These are phyloP conservation scores for Xylona heveae DNA, from an alignment of 495 filamentous ascomycete genomes.

Conservation along the genomic window DNA sequence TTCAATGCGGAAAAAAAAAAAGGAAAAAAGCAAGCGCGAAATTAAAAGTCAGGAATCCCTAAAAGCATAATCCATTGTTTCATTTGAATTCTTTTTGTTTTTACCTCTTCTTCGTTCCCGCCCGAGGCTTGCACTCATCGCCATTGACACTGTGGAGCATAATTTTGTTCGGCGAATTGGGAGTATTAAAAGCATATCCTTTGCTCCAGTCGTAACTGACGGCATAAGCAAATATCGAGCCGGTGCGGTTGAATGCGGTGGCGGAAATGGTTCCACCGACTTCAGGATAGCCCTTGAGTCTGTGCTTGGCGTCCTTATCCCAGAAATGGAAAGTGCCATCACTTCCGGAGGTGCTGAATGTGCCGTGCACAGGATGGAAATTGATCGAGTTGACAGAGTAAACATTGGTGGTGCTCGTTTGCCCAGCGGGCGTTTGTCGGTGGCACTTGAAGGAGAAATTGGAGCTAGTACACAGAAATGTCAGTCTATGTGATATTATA, in stretches of 20 bases:
- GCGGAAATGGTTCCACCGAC: slow-evolving; percentile 63
- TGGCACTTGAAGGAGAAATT: slow-evolving; percentile 95
- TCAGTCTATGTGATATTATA: background rate
- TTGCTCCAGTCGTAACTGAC: slow-evolving; percentile 93
- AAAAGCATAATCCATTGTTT: no score
- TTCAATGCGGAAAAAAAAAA: no score
- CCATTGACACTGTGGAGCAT: slow-evolving; percentile 61
- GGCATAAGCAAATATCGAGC: slow-evolving; percentile 73
- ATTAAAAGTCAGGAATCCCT: no score
- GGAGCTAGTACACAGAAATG: slow-evolving; percentile 18
- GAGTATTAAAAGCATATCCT: slow-evolving; percentile 54
- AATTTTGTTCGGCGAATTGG: slow-evolving; percentile 53
- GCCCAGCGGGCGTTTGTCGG: slow-evolving; percentile 44
- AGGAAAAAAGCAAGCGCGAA: no score
- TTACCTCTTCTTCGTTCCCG: slow-evolving; percentile 50
- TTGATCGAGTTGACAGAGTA: slow-evolving; percentile 77
- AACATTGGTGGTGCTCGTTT: slow-evolving; percentile 51
- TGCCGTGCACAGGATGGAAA: slow-evolving; percentile 73
- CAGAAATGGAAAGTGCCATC: slow-evolving; percentile 34
- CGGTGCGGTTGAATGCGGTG: slow-evolving; percentile 54
- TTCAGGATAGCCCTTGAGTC: slow-evolving; percentile 71
- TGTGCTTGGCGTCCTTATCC: slow-evolving; percentile 73
- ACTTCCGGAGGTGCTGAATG: slow-evolving; percentile 73
- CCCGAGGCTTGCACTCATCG: slow-evolving; percentile 68
- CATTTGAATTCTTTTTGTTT: no score